Base-by-base conservation (phyloP, 192 early-diverging fungal genomes). In the Phlyctochytrium bullatum region DNA sequence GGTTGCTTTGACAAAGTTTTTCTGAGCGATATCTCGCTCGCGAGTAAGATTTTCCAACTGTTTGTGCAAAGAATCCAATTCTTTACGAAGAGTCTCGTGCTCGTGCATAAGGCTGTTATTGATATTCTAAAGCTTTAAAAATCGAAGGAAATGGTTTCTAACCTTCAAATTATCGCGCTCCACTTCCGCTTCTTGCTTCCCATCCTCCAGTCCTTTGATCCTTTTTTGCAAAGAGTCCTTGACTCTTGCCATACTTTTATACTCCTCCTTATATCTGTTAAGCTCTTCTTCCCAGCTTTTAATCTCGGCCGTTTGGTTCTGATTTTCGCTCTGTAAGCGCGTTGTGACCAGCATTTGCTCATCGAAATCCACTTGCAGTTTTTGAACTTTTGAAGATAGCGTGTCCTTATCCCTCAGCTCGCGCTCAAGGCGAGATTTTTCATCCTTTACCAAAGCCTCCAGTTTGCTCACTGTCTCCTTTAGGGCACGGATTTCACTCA, bases 11-110 rank as follows among this genome's bases (percentile, higher is more conserved):
- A 85, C 74, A 23, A 82, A 83, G 52, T 85, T 84, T 68, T 87
- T 84, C 58, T 80, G 79, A 0, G 82, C 78, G 66, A 86, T 78
- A 61, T 87, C 83, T 12, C 85, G 75, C 62, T 87, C 85, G 31
- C 83, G 71, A 30, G 69, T 67, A 10, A 83, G 36, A 35, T 66
- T 75, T 52, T 83, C 83, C 34, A 80, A 50, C 36, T 76, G 56
- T 47, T 87, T 85, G 31, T 62, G 53, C 28, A 63, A 25, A 1
- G 33, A 20, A 40, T 80, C 78, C 27, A 82, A 54, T 53, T 83
- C 73, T 29, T 76, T 77, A 17, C 71, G 64, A 24, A 62, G 33
- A 6, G 50, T 61, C 14, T 86, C 80, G 33, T 81, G 73, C 63
- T 85, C 80, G 59, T 85, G 74, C 12, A 28, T 53, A 10, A 80